Evolutionary conservation across 345 rosid genomes (phyloP).

Genomic region (Pugionium cornutum): DNA sequence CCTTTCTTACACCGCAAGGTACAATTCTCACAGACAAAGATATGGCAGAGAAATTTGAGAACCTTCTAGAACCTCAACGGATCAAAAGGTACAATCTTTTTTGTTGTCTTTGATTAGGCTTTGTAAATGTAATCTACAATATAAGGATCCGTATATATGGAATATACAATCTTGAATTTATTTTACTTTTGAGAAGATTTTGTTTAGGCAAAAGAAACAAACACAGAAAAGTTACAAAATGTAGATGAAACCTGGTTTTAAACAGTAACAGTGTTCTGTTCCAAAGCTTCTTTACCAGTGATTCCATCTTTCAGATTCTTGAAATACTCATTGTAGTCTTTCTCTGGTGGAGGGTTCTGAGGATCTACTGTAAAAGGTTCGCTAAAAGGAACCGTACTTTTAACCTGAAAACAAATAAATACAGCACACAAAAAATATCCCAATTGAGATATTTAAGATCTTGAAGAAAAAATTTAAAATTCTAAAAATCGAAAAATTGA

Average conservation of each 20-base stretch:
- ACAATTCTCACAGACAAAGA: slow-evolving; percentile 58
- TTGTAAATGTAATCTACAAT: slow-evolving; percentile 28
- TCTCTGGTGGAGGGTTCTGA: slow-evolving; percentile 82
- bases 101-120: slow-evolving; percentile 18
- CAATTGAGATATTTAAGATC: slow-evolving; percentile 13
- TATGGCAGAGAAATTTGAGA: slow-evolving; percentile 54
- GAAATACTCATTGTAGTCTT: slow-evolving; percentile 74
- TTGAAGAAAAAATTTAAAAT: background rate
- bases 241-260: slow-evolving; percentile 33
- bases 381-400: slow-evolving; percentile 85
- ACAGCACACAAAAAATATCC: background rate
- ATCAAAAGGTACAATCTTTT: slow-evolving; percentile 34
- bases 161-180: slow-evolving; percentile 3
- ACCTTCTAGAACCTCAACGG: slow-evolving; percentile 37
- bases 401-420: slow-evolving; percentile 57
- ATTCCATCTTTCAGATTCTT: slow-evolving; percentile 71
- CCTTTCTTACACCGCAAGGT: slow-evolving; percentile 58
- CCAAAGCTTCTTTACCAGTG: slow-evolving; percentile 76
- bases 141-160: slow-evolving; percentile 22
- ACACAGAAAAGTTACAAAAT: slow-evolving; percentile 13
- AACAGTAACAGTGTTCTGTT: slow-evolving; percentile 55
- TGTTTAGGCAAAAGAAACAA: slow-evolving; percentile 2
- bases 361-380: slow-evolving; percentile 87
- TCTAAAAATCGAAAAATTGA: background rate
- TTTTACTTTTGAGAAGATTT: background rate